A percentile compares a stretch with the other conserved stretches of the same genome.
These are phyloP conservation scores for Cercospora beticola DNA, from an alignment of 2,329 filamentous ascomycete genomes.

Conservation along the genomic window DNA sequence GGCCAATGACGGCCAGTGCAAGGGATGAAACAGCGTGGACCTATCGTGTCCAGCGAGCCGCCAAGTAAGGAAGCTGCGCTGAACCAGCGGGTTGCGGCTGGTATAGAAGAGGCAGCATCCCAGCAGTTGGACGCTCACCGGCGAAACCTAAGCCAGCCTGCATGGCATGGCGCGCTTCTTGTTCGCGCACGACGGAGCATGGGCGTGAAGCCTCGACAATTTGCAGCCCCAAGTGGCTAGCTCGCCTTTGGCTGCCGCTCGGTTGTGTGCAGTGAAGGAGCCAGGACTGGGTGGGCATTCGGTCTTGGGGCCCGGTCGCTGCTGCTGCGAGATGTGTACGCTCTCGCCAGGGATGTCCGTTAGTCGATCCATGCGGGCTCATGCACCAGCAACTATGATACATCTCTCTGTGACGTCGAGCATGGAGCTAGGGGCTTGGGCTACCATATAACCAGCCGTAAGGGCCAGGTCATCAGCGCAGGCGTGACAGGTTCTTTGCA, in stretches of 20 bases:
- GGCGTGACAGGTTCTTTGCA: constrained; percentile 7
- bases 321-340: constrained; percentile 12
- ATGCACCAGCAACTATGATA: constrained; percentile 29
- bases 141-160: constrained; percentile 24
- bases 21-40: constrained; percentile 38
- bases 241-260: constrained; percentile 18
- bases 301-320: not conserved
- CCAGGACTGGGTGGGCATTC: constrained; percentile 17
- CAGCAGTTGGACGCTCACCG: constrained; percentile 16
- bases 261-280: constrained; percentile 25
- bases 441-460: constrained; percentile 24
- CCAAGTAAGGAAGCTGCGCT: constrained; percentile 30
- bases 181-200: constrained; percentile 15
- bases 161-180: constrained; percentile 25
- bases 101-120: constrained; percentile 18
- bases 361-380: constrained; percentile 32
- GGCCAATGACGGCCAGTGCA: constrained; percentile 30
- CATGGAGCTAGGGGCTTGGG: constrained; percentile 24
- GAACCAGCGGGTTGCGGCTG: constrained; percentile 18
- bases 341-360: constrained; percentile 26
- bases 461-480: not conserved
- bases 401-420: constrained; percentile 28
- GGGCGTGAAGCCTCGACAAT: constrained; percentile 10
- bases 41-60: constrained; percentile 29
- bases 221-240: constrained; percentile 7